A percentile compares a stretch with the other conserved stretches of the same genome.
These are phyloP conservation scores for Oxytropis ochrocephala DNA, from an alignment of 306 rosid species.

Conservation along the genomic window DNA sequence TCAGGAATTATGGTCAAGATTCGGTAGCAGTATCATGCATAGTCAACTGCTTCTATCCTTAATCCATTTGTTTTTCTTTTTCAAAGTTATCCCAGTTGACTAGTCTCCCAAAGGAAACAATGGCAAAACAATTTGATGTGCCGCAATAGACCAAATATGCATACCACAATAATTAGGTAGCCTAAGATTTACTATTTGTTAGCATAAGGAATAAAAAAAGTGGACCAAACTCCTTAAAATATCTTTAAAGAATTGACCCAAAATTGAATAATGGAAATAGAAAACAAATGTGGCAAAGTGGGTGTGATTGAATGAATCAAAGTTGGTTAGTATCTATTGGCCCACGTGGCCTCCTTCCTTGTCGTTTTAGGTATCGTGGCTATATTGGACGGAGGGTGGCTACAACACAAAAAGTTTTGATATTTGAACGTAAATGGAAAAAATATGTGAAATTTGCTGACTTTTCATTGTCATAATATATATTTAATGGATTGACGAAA, in stretches of 20 bases:
- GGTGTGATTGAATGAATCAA: not conserved
- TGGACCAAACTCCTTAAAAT: not conserved
- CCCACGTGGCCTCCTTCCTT: not conserved
- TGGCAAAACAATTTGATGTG: not conserved
- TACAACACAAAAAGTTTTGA: not conserved
- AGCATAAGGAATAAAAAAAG: constrained; percentile 8
- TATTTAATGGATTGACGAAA: not conserved
- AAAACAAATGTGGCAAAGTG: constrained; percentile 2
- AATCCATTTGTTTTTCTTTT: not conserved
- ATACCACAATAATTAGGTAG: constrained; percentile 11
- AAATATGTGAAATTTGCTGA: constrained; percentile 14
- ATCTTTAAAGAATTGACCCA: constrained; percentile 21
- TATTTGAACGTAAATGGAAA: not conserved
- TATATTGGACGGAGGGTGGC: not conserved
- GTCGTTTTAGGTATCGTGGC: constrained; percentile 5
- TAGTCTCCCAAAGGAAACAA: not conserved
- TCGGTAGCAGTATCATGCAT: not conserved
- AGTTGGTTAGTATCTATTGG: constrained; percentile 25
- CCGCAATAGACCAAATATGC: not conserved
- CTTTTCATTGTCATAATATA: constrained; percentile 9
- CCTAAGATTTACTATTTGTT: constrained; percentile 17
- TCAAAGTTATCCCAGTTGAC: constrained; percentile 11
- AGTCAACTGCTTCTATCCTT: constrained; percentile 8
- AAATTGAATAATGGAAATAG: not conserved
- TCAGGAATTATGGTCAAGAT: not conserved